Conservation (phyloP, 768 basidiomycete species). For the Termitomyces sp. region DNA sequence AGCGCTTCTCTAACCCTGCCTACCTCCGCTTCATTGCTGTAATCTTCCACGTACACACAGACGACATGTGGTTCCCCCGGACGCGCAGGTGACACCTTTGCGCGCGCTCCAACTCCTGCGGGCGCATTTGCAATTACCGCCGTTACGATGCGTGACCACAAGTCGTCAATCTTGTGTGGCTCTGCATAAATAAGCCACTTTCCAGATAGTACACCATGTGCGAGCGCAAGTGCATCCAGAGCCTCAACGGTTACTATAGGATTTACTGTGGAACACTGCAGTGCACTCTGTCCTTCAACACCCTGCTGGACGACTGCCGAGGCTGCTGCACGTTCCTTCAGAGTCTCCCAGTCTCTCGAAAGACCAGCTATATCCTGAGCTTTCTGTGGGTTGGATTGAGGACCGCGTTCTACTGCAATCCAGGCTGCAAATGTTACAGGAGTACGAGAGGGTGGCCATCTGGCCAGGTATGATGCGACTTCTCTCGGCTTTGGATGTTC, state of each 20-base stretch:
- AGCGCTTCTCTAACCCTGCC: constrained; percentile 26
- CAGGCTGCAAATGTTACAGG: constrained; percentile 26
- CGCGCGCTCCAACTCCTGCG: constrained; percentile 15
- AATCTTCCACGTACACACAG: constrained; percentile 30
- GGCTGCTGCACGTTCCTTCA: constrained; percentile 6
- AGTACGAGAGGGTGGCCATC: constrained; percentile 35
- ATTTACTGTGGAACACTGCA: background rate
- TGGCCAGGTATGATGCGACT: constrained; percentile 23
- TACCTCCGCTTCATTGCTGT: constrained; percentile 22
- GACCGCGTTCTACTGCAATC: constrained; percentile 28
- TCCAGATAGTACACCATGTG: constrained; percentile 26
- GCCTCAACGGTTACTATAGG: constrained; percentile 21
- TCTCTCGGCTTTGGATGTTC: constrained; percentile 19
- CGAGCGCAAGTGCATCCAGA: constrained; percentile 29
- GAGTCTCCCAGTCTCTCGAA: constrained; percentile 5
- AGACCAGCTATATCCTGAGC: constrained; percentile 7
- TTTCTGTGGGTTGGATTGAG: background rate
- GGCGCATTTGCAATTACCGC: constrained; percentile 11
- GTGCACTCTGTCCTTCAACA: background rate
- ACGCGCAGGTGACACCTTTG: constrained; percentile 30
- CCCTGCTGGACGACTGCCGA: background rate
- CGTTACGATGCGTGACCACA: constrained; percentile 30
- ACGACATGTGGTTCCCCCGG: constrained; percentile 29
- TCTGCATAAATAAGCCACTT: constrained; percentile 37
- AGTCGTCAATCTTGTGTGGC: constrained; percentile 23